Evolutionary conservation across 2,329 filamentous ascomycete genomes (phyloP).

Genomic region (Sclerotinia trifoliorum): DNA sequence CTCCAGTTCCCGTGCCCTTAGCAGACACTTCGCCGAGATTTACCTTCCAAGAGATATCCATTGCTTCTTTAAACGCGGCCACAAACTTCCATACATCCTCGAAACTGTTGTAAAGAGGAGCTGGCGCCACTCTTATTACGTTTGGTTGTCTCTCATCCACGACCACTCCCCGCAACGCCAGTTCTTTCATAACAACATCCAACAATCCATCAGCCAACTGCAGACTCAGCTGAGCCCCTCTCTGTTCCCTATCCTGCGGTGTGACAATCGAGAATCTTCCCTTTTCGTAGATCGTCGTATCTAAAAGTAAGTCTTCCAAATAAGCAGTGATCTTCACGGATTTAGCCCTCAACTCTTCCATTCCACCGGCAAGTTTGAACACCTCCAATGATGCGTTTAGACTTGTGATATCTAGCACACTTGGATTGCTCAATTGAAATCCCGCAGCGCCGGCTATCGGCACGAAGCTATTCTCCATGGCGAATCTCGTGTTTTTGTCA

Average conservation of each 20-base stretch:
- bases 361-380: constrained; percentile 63
- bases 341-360: constrained; percentile 61
- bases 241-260: constrained; percentile 58
- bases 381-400: constrained; percentile 67
- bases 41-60: constrained; percentile 36
- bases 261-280: constrained; percentile 60
- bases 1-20: constrained; percentile 21
- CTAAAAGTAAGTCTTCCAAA: constrained; percentile 59
- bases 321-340: constrained; percentile 67
- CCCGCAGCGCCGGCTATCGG: constrained; percentile 72
- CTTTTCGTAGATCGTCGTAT: constrained; percentile 38
- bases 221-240: constrained; percentile 73
- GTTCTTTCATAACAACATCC: constrained; percentile 57
- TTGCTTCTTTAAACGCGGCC: constrained; percentile 43
- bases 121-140: constrained; percentile 71
- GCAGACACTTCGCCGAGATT: constrained; percentile 9
- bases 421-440: constrained; percentile 75
- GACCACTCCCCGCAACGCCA: constrained; percentile 63
- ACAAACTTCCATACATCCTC: constrained; percentile 62
- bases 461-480: constrained; percentile 73
- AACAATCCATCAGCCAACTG: constrained; percentile 60
- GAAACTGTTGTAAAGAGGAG: constrained; percentile 73
- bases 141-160: constrained; percentile 74
- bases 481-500: constrained; percentile 65
- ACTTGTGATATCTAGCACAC: constrained; percentile 69